phyloP scores from a whole-genome alignment of 176 grass and related monocot genomes.

The Juncus effusus region DNA sequence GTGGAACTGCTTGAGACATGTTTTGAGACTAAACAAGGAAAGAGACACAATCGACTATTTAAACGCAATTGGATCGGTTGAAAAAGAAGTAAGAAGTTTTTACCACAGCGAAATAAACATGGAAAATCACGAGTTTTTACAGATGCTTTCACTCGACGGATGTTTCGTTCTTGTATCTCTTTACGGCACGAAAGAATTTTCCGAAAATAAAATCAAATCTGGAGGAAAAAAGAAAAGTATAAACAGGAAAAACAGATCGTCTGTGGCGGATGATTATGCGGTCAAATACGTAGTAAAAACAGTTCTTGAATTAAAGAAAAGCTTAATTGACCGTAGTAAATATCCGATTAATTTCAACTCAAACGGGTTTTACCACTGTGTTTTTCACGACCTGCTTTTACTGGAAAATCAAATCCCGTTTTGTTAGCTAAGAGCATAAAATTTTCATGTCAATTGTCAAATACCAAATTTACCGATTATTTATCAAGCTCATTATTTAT shows the following conservation, averaged over 20 bases:
- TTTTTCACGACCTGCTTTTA: slow-evolving; percentile 3
- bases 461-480: no score
- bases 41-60: not conserved
- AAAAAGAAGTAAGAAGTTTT: not conserved
- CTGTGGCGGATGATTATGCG: not conserved
- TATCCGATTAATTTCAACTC: not conserved
- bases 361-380: not conserved
- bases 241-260: not conserved
- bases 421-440: no score
- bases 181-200: not conserved
- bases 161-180: not conserved
- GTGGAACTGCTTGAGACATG: not conserved
- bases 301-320: not conserved
- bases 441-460: no score
- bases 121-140: not conserved
- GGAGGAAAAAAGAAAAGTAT: not conserved
- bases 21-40: not conserved
- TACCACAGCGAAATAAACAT: slow-evolving; percentile 1
- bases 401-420: slow-evolving; percentile 17
- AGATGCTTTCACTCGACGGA: slow-evolving; percentile 6
- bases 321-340: not conserved
- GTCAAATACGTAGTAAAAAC: not conserved
- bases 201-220: not conserved
- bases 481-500: no score
- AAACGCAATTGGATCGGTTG: not conserved